These are phyloP conservation scores for Talaromyces sp. DNA, from an alignment of 2,329 filamentous ascomycete species.

Conservation along the genomic window DNA sequence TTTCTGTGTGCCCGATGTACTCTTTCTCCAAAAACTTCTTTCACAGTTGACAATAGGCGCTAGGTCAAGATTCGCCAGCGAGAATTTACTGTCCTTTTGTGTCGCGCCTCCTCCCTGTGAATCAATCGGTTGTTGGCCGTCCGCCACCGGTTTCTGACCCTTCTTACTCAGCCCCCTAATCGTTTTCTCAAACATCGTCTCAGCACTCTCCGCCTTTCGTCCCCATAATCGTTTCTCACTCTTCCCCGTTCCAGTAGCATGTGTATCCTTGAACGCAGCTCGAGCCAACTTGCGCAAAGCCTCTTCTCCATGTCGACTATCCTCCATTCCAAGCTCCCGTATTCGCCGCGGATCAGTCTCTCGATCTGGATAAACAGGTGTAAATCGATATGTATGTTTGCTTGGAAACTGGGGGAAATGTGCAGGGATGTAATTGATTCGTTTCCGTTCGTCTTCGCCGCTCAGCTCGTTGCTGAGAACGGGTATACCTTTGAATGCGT, in stretches of 20 bases:
- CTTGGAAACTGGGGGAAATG: constrained; percentile 60
- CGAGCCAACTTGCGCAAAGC: constrained; percentile 58
- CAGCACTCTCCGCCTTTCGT: constrained; percentile 37
- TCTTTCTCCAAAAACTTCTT: constrained; percentile 53
- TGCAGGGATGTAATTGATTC: constrained; percentile 51
- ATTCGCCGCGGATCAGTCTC: constrained; percentile 57
- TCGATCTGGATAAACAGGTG: constrained; percentile 54
- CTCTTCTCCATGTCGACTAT: constrained; percentile 61
- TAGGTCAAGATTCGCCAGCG: constrained; percentile 35
- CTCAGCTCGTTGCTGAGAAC: constrained; percentile 51
- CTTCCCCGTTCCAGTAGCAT: constrained; percentile 35
- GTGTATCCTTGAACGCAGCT: constrained; percentile 40
- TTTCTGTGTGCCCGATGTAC: constrained; percentile 31
- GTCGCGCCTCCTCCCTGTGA: background rate
- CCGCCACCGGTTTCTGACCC: constrained; percentile 23
- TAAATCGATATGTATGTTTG: constrained; percentile 59
- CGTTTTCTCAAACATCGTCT: constrained; percentile 53
- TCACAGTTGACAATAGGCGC: constrained; percentile 57
- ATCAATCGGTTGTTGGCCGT: constrained; percentile 19
- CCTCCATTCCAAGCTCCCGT: constrained; percentile 59
- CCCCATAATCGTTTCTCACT: constrained; percentile 39
- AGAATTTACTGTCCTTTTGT: constrained; percentile 11
- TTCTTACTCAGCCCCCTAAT: constrained; percentile 47
- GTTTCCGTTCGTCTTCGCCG: constrained; percentile 42
- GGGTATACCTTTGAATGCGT: constrained; percentile 29